Percentiles rank a stretch among this genome's conserved stretches.
phyloP scores from a whole-genome alignment of 2,329 filamentous ascomycete species.

The Monosporascus cannonballus region DNA sequence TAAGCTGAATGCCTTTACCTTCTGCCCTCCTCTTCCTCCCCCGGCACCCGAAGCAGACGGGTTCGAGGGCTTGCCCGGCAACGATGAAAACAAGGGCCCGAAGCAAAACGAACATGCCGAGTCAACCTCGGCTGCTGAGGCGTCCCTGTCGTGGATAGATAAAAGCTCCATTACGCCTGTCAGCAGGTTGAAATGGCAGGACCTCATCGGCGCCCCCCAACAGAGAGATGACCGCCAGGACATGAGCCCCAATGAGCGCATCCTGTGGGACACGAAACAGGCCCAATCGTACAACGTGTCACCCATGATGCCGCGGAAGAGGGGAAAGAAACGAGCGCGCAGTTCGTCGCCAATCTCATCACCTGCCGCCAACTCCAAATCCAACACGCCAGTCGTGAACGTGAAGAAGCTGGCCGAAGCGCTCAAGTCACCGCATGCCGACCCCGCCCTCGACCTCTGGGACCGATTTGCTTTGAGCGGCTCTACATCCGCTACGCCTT shows the following conservation, averaged over 20 bases:
- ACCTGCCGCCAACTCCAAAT: slow-evolving; percentile 43
- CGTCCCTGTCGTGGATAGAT: slow-evolving; percentile 11
- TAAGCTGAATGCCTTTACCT: slow-evolving; percentile 54
- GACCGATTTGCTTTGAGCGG: slow-evolving; percentile 61
- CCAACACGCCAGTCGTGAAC: slow-evolving; percentile 44
- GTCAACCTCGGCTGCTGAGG: slow-evolving; percentile 8
- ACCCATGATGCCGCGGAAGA: slow-evolving; percentile 42
- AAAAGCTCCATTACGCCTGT: slow-evolving; percentile 40
- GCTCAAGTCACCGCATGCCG: slow-evolving; percentile 61
- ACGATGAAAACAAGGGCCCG: slow-evolving; percentile 1
- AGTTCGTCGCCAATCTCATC: slow-evolving; percentile 71
- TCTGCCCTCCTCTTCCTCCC: slow-evolving; percentile 34
- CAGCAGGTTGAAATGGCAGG: slow-evolving; percentile 50
- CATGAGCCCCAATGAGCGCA: slow-evolving; percentile 53
- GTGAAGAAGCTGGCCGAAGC: slow-evolving; percentile 51
- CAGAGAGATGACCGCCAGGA: slow-evolving; percentile 38
- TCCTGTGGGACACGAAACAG: slow-evolving; percentile 53
- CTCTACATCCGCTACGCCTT: slow-evolving; percentile 32
- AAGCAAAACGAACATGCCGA: slow-evolving; percentile 4
- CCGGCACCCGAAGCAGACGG: slow-evolving; percentile 18
- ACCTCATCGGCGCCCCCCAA: slow-evolving; percentile 45
- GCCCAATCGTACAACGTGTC: slow-evolving; percentile 37
- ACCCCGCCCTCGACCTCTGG: slow-evolving; percentile 72
- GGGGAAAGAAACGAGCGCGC: slow-evolving; percentile 59
- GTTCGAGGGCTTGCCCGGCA: slow-evolving; percentile 9